Percentiles rank a stretch among this genome's conserved stretches.
These are phyloP conservation scores for Uronychia setigera DNA, from an alignment of 73 alveolate species.

Conservation along the genomic window DNA sequence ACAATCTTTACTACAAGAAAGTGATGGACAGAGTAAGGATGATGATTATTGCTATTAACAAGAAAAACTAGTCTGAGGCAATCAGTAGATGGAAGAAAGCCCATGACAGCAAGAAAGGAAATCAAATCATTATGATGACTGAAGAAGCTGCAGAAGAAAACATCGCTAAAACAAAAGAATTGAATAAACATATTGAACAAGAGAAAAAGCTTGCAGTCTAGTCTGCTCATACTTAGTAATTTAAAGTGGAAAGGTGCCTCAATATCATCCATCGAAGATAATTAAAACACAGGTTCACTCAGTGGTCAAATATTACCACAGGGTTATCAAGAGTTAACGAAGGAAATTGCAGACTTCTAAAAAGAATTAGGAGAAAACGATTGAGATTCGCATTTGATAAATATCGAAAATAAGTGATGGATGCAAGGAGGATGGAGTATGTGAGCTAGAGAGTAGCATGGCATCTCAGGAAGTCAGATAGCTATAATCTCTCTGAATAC, in stretches of 20 bases:
- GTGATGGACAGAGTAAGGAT: slow-evolving; percentile 33
- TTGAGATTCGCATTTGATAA: slow-evolving; percentile 36
- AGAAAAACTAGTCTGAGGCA: slow-evolving; percentile 21
- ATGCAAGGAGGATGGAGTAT: slow-evolving; percentile 40
- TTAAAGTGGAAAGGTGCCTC: slow-evolving; percentile 47
- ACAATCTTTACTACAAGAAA: slow-evolving; percentile 25
- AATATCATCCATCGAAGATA: slow-evolving; percentile 44
- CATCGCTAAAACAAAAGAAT: slow-evolving; percentile 24
- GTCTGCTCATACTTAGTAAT: slow-evolving; percentile 4
- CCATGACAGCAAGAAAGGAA: slow-evolving; percentile 22
- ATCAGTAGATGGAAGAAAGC: slow-evolving; percentile 45
- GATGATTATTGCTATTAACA: slow-evolving; percentile 30
- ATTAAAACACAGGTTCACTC: slow-evolving; percentile 24
- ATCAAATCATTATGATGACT: slow-evolving; percentile 14
- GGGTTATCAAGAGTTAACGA: slow-evolving; percentile 12
- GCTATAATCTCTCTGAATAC: neutral
- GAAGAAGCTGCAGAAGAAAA: slow-evolving; percentile 50
- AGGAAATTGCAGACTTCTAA: slow-evolving; percentile 22
- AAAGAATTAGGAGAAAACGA: slow-evolving; percentile 8
- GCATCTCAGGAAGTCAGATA: slow-evolving; percentile 14
- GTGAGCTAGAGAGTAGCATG: slow-evolving; percentile 39
- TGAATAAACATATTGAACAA: slow-evolving; percentile 36
- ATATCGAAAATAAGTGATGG: slow-evolving; percentile 29
- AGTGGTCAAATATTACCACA: slow-evolving; percentile 35
- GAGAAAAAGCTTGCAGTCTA: slow-evolving; percentile 11